Evolutionary conservation across 2,329 filamentous ascomycete species (phyloP), one percentile per base, ranked within the genome.

Genomic region (Fulvia fulva): DNA sequence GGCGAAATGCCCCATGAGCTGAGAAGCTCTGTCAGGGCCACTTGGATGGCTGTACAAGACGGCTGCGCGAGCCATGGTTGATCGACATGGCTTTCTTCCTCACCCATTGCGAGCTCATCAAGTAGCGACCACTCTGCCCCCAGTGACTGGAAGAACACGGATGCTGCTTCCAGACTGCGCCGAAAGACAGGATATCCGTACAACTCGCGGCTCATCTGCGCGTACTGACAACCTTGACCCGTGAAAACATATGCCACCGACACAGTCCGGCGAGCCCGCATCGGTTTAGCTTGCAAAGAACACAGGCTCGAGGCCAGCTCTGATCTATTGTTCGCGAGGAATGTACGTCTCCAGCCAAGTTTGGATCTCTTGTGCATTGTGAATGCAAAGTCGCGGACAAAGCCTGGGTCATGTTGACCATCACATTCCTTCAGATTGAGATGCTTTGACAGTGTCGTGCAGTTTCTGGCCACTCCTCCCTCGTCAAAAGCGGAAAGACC

Each of bases 31-130:
- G 79, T 70, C 1, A 83, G 63, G 0, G 73, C 81, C 1, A 85
- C 72, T 62, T 85, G 83, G 1, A 85, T 41, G 0, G 81, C 81
- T 0, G 82, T 84, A 53, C 78, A 83, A 0, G 83, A 64, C 1
- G 83, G 80, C 62, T 85, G 83, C 0, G 78, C 75, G 25, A 83
- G 62, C 25, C 64, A 66, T 1, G 73, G 65, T 22, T 69, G 56
- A 23, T 55, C 19, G 8, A 67, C 28, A 3, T 57, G 56, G 2
- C 52, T 58, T 7, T 45, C 30, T 12, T 54, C 45, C 19, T 25
- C 44, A 14, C 55, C 45, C 22, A 57, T 56, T n/a, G 51, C 37
- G 14, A 67, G 60, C 55, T 67, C 57, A n/a, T 58, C 51, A 19
- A 43, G n/a, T n/a, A 61, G 57, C 30, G 51, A 50, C 52, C 54